Conservation (phyloP, 2,329 filamentous ascomycete genomes). For the Xylariomycetidae sp. region DNA sequence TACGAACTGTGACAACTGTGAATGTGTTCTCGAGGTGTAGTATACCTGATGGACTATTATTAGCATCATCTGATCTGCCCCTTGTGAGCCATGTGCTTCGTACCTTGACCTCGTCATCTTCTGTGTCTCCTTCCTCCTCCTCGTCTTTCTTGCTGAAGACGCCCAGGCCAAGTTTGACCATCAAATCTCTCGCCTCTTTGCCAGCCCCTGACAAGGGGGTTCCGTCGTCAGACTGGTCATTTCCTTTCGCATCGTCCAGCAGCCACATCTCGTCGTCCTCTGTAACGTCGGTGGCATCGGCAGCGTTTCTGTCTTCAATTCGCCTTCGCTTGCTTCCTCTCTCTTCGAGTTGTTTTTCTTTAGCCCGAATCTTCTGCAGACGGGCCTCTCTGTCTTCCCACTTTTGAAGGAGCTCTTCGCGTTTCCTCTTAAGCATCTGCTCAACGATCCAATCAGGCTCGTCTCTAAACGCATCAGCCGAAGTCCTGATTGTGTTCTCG, state of each 20-base stretch:
- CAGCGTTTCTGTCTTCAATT: slow-evolving; percentile 28
- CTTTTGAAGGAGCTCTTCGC: slow-evolving; percentile 57
- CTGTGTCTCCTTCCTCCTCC: slow-evolving; percentile 32
- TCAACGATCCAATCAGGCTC: slow-evolving; percentile 84
- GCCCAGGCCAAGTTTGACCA: slow-evolving; percentile 58
- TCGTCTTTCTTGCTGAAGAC: slow-evolving; percentile 26
- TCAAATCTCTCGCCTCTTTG: slow-evolving; percentile 66
- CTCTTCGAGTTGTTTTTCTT: slow-evolving; percentile 51
- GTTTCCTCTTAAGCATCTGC: slow-evolving; percentile 63
- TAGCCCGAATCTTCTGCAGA: slow-evolving; percentile 58
- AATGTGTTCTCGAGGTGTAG: slow-evolving; percentile 90
- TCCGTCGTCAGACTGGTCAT: slow-evolving; percentile 26
- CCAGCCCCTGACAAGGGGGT: slow-evolving; percentile 54
- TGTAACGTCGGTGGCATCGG: slow-evolving; percentile 19
- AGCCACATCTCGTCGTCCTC: slow-evolving; percentile 59
- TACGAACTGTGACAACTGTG: slow-evolving; percentile 83
- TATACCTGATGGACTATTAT: slow-evolving; percentile 52
- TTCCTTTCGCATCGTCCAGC: slow-evolving; percentile 63
- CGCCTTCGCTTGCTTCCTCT: slow-evolving; percentile 41
- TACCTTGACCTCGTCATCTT: slow-evolving; percentile 50
- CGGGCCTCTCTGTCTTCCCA: slow-evolving; percentile 71
- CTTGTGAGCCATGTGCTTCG: slow-evolving; percentile 2
- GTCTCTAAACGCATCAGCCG: slow-evolving; percentile 44
- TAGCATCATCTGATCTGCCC: background rate
- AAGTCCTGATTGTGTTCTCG: slow-evolving; percentile 44